A percentile compares a stretch with the other conserved stretches of the same genome.
Conservation (phyloP, 306 rosid species). For the Carpinus viminea region DNA sequence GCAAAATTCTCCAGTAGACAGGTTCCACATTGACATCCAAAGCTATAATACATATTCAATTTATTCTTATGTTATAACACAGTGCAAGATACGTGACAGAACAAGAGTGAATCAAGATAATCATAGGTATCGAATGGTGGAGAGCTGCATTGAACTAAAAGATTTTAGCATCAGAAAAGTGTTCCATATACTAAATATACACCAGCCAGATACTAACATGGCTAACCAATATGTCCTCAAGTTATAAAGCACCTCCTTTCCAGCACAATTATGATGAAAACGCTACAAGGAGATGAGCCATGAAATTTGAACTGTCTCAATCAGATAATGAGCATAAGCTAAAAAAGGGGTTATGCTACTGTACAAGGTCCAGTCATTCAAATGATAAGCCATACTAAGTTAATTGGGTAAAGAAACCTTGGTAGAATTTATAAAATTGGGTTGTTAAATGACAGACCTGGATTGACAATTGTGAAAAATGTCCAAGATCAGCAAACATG, state of each 20-base stretch:
- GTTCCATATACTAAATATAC: background rate
- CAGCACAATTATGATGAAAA: too few species aligned
- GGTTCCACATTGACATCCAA: background rate
- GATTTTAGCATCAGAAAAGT: background rate
- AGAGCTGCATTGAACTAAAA: background rate
- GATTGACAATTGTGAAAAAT: conserved; percentile 86
- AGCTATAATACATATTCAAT: background rate
- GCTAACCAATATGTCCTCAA: background rate
- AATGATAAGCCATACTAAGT: background rate
- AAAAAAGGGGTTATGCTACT: background rate
- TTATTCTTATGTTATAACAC: background rate
- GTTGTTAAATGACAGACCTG: conserved; percentile 49
- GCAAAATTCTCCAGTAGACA: background rate
- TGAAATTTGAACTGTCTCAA: background rate
- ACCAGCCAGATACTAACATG: background rate
- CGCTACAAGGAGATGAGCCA: background rate
- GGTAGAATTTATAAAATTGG: background rate
- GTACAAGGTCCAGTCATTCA: background rate
- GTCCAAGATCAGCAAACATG: conserved; percentile 99
- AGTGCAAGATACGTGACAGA: background rate
- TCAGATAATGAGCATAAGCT: background rate
- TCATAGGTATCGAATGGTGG: background rate
- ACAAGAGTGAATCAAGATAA: background rate
- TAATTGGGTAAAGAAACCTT: background rate
- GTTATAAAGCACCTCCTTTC: background rate